phyloP scores from a whole-genome alignment of 2,329 filamentous ascomycete genomes.

The Cordyceps farinosa region DNA sequence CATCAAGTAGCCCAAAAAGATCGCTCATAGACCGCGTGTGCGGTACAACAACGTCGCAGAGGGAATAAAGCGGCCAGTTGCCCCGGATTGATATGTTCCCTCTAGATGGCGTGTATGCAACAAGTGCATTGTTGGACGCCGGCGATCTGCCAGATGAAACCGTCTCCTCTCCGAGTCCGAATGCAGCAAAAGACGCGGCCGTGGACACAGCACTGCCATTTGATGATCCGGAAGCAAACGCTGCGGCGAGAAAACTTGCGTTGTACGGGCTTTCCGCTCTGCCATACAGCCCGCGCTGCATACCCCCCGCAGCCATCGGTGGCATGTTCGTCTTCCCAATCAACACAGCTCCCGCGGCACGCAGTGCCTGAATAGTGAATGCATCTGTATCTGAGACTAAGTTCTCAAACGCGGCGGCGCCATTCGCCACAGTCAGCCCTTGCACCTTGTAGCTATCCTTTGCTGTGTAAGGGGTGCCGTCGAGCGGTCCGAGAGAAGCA shows the following conservation, averaged over 20 bases:
- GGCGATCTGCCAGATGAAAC: constrained; percentile 52
- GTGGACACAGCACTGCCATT: constrained; percentile 51
- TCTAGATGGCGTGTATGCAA: constrained; percentile 52
- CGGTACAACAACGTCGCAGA: constrained; percentile 51
- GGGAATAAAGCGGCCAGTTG: constrained; percentile 50
- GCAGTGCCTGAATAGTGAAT: constrained; percentile 44
- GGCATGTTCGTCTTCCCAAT: constrained; percentile 30
- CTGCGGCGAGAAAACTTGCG: constrained; percentile 46
- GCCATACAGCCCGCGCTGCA: constrained; percentile 53
- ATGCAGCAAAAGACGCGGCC: constrained; percentile 46
- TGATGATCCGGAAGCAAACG: constrained; percentile 53
- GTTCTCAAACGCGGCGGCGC: constrained; percentile 51
- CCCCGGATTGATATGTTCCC: constrained; percentile 49
- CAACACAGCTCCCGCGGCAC: constrained; percentile 47
- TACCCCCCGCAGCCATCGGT: constrained; percentile 53
- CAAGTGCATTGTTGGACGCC: constrained; percentile 50
- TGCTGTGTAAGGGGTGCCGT: constrained; percentile 55
- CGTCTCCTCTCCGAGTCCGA: constrained; percentile 52
- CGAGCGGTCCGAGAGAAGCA: constrained; percentile 31
- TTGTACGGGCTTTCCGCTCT: constrained; percentile 55
- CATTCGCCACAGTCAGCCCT: constrained; percentile 50
- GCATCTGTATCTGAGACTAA: constrained; percentile 51
- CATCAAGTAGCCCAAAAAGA: constrained; percentile 45
- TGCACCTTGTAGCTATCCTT: constrained; percentile 56
- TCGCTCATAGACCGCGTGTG: constrained; percentile 47